These are phyloP conservation scores for Tulasnella sp. DNA, from an alignment of 768 basidiomycete species.

Conservation along the genomic window DNA sequence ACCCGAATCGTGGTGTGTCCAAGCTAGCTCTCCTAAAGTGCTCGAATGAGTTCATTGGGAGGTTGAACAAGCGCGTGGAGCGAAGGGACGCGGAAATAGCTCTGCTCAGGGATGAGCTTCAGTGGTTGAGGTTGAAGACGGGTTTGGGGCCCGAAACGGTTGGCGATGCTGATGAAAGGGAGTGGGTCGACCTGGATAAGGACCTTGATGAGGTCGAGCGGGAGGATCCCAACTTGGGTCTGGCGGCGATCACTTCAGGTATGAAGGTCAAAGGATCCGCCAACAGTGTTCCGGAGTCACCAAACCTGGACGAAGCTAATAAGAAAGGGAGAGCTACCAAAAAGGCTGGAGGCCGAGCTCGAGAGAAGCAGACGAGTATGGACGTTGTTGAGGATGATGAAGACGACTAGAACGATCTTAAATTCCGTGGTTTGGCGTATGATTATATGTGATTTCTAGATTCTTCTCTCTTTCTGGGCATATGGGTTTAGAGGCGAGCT, in stretches of 20 bases:
- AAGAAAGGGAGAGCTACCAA: background rate
- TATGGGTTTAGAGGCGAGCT: background rate
- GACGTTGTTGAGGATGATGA: background rate
- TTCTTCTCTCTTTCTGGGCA: background rate
- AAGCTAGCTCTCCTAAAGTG: conserved; percentile 89
- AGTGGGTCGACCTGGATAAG: conserved; percentile 21
- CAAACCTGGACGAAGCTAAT: background rate
- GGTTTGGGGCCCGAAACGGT: conserved; percentile 14
- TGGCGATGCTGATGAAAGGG: conserved; percentile 3
- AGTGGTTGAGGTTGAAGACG: conserved; percentile 44
- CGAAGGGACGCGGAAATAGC: conserved; percentile 75
- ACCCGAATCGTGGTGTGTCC: conserved; percentile 93
- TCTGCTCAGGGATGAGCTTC: conserved; percentile 61
- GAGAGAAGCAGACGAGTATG: background rate
- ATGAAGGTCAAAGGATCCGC: background rate
- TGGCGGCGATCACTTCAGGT: background rate
- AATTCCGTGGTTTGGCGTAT: background rate
- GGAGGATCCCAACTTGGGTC: conserved; percentile 7
- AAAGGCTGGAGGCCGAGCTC: background rate
- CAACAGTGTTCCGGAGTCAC: background rate
- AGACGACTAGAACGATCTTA: background rate
- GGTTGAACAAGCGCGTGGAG: conserved; percentile 70
- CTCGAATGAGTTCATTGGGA: conserved; percentile 81
- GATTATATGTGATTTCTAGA: background rate
- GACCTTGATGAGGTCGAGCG: conserved; percentile 22